Evolutionary conservation across 345 rosid species (phyloP).

Genomic region (Boechera retrofracta): DNA sequence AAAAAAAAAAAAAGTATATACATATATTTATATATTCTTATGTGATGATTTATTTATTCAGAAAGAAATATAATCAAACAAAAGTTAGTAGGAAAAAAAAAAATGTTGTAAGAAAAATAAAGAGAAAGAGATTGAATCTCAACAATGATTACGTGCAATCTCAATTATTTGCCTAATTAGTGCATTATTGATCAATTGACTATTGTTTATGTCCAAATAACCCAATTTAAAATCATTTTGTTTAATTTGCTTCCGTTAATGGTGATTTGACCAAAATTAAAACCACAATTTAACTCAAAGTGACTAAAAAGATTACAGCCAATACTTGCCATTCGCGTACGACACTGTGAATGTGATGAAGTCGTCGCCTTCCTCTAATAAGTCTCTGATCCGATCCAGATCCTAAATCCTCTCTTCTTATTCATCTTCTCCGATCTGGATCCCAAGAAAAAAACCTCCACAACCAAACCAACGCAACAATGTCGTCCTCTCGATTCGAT

Average conservation of each 20-base stretch:
- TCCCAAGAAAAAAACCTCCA: background rate
- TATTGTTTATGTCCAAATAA: background rate
- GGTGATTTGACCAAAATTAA: slow-evolving; percentile 30
- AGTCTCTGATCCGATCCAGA: slow-evolving; percentile 39
- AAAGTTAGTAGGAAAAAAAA: too few relatives aligned
- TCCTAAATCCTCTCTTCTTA: slow-evolving; percentile 37
- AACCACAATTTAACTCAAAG: background rate
- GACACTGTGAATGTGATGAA: slow-evolving; percentile 29
- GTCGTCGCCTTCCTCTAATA: slow-evolving; percentile 42
- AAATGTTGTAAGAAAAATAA: too few relatives aligned
- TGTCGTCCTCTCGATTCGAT: slow-evolving; percentile 53
- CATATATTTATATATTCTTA: too few relatives aligned
- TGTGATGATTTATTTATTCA: too few relatives aligned
- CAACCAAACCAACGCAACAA: slow-evolving; percentile 9
- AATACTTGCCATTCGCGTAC: slow-evolving; percentile 25
- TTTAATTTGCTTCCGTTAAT: background rate
- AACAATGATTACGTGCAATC: too few relatives aligned
- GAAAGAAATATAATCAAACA: too few relatives aligned
- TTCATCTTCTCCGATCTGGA: slow-evolving; percentile 35
- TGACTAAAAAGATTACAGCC: slow-evolving; percentile 5
- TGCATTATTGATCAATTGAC: background rate
- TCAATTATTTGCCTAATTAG: too few relatives aligned
- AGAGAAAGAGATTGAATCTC: too few relatives aligned
- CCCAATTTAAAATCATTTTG: background rate
- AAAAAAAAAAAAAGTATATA: too few relatives aligned